Percentiles rank a stretch among this genome's conserved stretches.
phyloP scores from a whole-genome alignment of 305 asterid genomes.

The Withania somnifera region DNA sequence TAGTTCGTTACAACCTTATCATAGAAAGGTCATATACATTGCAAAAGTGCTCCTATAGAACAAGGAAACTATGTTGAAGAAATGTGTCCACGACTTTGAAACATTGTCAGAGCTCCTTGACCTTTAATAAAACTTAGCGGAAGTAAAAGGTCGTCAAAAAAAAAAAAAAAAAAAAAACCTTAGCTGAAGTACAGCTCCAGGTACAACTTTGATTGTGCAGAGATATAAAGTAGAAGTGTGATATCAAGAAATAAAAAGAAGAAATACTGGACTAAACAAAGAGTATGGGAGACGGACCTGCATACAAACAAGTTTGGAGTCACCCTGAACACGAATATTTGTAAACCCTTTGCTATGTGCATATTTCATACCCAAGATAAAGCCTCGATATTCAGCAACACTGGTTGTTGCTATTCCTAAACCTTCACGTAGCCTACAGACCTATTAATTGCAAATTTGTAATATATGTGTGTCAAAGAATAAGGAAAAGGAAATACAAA shows the following conservation, averaged over 20 bases:
- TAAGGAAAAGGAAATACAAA: conserved; percentile 3
- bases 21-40: not conserved
- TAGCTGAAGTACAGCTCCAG: too few species aligned
- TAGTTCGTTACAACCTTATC: not conserved
- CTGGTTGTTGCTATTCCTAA: conserved; percentile 84
- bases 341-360: conserved; percentile 84
- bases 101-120: not conserved
- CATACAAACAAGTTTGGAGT: conserved; percentile 98
- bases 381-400: conserved; percentile 88
- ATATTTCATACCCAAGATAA: conserved; percentile 73
- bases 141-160: too few species aligned
- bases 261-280: not conserved
- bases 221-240: not conserved
- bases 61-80: not conserved
- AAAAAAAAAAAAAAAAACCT: too few species aligned
- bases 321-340: conserved; percentile 79
- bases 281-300: conserved; percentile 39
- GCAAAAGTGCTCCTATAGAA: not conserved
- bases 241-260: not conserved
- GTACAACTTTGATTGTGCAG: not conserved
- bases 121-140: too few species aligned
- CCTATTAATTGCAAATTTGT: conserved; percentile 31
- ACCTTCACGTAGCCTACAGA: conserved; percentile 88
- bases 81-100: not conserved
- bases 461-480: not conserved